These are phyloP conservation scores for Acanthamoeba culbertsoni DNA, from an alignment of 208 protist genomes.

Conservation along the genomic window DNA sequence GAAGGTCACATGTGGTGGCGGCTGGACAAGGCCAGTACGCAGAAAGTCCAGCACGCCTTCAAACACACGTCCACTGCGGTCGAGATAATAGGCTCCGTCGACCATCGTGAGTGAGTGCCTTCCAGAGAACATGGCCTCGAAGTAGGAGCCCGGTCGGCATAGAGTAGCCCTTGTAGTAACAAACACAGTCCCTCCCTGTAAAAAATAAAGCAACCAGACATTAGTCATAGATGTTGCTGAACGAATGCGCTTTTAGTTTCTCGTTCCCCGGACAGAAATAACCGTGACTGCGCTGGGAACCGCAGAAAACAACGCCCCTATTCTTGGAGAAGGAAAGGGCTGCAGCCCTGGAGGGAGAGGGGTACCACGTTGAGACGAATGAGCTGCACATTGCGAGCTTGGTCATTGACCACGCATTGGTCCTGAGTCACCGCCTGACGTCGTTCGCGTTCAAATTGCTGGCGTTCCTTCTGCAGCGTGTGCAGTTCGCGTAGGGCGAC, in stretches of 20 bases:
- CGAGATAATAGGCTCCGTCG: neutral
- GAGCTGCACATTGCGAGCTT: neutral
- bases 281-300: no score
- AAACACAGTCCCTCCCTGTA: neutral
- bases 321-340: neutral
- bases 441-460: neutral
- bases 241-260: no score
- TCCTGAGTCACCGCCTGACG: neutral
- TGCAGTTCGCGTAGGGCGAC: neutral
- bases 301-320: no score
- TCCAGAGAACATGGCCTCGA: slow-evolving; percentile 3
- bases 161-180: neutral
- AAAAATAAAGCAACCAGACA: neutral
- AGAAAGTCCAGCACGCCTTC: slow-evolving; percentile 1
- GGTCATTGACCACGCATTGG: neutral
- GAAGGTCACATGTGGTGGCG: neutral
- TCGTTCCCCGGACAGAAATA: no score
- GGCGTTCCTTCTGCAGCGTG: neutral
- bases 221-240: no score
- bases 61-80: neutral
- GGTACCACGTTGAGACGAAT: slow-evolving; percentile 12
- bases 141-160: neutral
- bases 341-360: neutral
- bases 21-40: neutral
- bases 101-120: neutral